These are phyloP conservation scores for Saccharomyces hybrid DNA, from an alignment of 1,139 yeast genomes.

Conservation along the genomic window DNA sequence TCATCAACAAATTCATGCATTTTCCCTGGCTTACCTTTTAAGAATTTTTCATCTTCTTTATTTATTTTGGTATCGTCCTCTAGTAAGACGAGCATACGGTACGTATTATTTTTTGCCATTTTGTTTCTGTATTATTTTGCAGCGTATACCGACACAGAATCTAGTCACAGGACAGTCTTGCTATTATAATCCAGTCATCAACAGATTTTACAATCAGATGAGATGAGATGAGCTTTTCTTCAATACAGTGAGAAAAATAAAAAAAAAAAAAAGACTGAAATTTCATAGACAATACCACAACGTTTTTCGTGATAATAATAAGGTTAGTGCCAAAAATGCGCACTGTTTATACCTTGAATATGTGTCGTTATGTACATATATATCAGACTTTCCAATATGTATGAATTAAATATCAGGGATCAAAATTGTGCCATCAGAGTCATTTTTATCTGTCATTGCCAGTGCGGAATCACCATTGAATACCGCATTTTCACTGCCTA, in stretches of 20 bases:
- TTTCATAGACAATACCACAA: neutral
- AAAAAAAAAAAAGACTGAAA: neutral
- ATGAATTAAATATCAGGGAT: slow-evolving; percentile 2
- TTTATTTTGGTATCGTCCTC: slow-evolving; percentile 12
- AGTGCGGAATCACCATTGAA: neutral
- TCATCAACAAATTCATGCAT: slow-evolving; percentile 31
- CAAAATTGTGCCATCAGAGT: slow-evolving; percentile 3
- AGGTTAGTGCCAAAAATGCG: neutral
- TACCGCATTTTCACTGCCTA: neutral
- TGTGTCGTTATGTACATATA: neutral
- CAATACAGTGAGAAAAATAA: neutral
- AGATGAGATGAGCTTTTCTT: neutral
- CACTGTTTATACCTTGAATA: neutral
- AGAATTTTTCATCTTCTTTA: slow-evolving; percentile 5
- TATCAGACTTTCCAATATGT: neutral
- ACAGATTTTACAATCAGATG: neutral
- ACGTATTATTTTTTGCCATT: slow-evolving; percentile 9
- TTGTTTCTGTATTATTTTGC: neutral
- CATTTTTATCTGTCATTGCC: neutral
- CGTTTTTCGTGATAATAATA: neutral
- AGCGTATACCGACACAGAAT: neutral
- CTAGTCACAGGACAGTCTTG: neutral
- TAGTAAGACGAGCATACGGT: slow-evolving; percentile 22
- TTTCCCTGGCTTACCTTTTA: slow-evolving; percentile 13
- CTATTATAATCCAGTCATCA: neutral